Base-by-base conservation (phyloP, 345 rosid species). In the Rhizophora mangle region DNA sequence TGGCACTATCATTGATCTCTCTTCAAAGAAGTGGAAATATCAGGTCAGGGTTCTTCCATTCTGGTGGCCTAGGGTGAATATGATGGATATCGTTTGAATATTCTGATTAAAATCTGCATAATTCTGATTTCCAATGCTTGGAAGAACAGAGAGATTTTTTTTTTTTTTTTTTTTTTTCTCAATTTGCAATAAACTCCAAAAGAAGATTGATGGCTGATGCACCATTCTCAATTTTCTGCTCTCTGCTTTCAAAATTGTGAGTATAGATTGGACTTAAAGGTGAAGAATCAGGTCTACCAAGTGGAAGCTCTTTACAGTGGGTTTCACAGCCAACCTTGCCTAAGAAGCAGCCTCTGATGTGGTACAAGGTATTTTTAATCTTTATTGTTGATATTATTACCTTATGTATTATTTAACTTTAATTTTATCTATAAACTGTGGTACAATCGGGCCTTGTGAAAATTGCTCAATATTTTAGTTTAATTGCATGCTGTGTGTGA, bases 211-310 rank as follows among this genome's bases (percentile, higher is more conserved):
- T 6, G 29, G 34, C 29, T 24, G 27, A 39, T 56, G n/a, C 59
- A 62, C 6, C 29, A 11, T 7, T 55, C 36, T 52, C 70, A 66
- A 60, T 55, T 67, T 63, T 69, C 11, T 29, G 27, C 21, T 52
- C 31, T 69, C 11, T 64, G 32, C 27, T 27, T 64, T 57, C 34
- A 63, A 16, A 43, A 73, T 69, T 62, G 37, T 74, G 60, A 65
- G 16, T 67, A 66, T 80, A 91, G 98, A 71, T 85, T 54, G 97
- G 96, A 65, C 92, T 95, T 73, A 74, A 85, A 83, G 99, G 97
- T n/a, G 96, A 95, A 81, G 96, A 78, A 63, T 78, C 68, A 78
- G 89, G 82, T 62, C 78, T 89, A 19, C 63, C 85, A 8, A 88
- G 81, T 60, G 91, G 92, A 78, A 88, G 81, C 68, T 85, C 96